Percentiles rank a stretch among this genome's conserved stretches.
phyloP scores from a whole-genome alignment of 1,284 basidiomycete species.

The Schizopora paradoxa region DNA sequence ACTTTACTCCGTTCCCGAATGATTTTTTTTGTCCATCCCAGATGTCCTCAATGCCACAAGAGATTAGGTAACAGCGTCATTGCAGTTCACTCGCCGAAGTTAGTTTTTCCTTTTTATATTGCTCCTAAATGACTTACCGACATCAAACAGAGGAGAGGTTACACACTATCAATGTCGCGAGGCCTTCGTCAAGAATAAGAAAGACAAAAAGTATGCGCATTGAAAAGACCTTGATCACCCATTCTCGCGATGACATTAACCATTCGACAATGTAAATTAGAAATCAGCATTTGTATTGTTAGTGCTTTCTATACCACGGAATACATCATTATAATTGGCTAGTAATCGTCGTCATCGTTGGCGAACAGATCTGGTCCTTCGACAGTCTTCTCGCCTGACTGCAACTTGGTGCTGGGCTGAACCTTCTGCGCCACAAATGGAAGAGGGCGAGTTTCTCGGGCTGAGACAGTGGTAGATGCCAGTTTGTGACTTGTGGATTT shows the following conservation, averaged over 20 bases:
- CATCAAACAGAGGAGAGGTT: constrained; percentile 70
- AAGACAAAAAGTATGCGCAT: constrained; percentile 28
- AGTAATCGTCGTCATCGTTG: constrained; percentile 10
- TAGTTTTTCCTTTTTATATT: constrained; percentile 22
- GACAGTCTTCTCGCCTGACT: too few relatives aligned
- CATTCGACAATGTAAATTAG: too few relatives aligned
- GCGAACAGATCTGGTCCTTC: constrained; percentile 13
- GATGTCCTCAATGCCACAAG: constrained; percentile 95
- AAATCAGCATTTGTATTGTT: too few relatives aligned
- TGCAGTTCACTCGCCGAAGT: constrained; percentile 86
- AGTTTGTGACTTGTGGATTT: too few relatives aligned
- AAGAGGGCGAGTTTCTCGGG: too few relatives aligned
- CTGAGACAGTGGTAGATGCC: too few relatives aligned
- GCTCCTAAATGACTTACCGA: constrained; percentile 12
- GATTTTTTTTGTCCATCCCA: constrained; percentile 29
- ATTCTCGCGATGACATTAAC: not conserved
- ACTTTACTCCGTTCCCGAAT: not conserved
- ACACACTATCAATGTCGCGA: constrained; percentile 94
- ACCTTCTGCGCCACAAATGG: too few relatives aligned
- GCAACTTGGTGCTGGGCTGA: too few relatives aligned
- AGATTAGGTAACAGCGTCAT: constrained; percentile 92
- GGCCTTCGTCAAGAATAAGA: constrained; percentile 59
- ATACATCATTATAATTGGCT: constrained; percentile 4
- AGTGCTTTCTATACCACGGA: not conserved
- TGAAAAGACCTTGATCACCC: not conserved